Evolutionary conservation across 2,329 filamentous ascomycete genomes (phyloP).

Genomic region (Aspergillus arachidicola): DNA sequence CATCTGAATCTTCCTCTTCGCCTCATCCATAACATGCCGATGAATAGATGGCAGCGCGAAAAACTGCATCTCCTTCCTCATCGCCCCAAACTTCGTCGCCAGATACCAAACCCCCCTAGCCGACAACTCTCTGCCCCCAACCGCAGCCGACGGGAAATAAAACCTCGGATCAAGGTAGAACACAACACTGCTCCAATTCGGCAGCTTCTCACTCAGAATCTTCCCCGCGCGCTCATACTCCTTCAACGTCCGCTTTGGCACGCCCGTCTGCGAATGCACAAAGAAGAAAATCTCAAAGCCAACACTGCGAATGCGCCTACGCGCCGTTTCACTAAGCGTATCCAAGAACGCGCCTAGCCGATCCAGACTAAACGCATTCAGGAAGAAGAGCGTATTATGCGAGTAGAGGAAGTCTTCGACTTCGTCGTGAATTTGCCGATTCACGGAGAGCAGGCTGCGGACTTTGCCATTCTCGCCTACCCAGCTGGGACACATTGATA

Average conservation of each 20-base stretch:
- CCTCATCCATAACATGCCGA: constrained; percentile 29
- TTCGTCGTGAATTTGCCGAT: constrained; percentile 39
- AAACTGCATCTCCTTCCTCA: constrained; percentile 34
- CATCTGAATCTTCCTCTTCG: constrained; percentile 8
- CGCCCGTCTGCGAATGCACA: constrained; percentile 36
- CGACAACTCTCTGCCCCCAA: constrained; percentile 32
- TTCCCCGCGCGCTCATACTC: constrained; percentile 33
- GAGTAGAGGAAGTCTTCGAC: constrained; percentile 39
- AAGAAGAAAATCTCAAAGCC: constrained; percentile 42
- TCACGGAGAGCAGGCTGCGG: constrained; percentile 33
- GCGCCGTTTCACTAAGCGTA: constrained; percentile 35
- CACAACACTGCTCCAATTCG: constrained; percentile 28
- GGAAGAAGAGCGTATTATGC: constrained; percentile 38
- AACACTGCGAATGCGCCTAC: constrained; percentile 34
- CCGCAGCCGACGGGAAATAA: constrained; percentile 31
- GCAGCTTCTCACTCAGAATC: constrained; percentile 29
- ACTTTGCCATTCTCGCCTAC: constrained; percentile 34
- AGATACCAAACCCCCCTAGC: constrained; percentile 35
- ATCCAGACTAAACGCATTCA: constrained; percentile 36
- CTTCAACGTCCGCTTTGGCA: constrained; percentile 35
- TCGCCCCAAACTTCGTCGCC: constrained; percentile 29
- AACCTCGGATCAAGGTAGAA: constrained; percentile 40
- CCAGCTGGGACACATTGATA: constrained; percentile 39
- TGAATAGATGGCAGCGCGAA: constrained; percentile 32
- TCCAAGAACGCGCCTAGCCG: constrained; percentile 34